These are phyloP conservation scores for Colletotrichum liaoningense DNA, from an alignment of 2,329 filamentous ascomycete species.

Conservation along the genomic window DNA sequence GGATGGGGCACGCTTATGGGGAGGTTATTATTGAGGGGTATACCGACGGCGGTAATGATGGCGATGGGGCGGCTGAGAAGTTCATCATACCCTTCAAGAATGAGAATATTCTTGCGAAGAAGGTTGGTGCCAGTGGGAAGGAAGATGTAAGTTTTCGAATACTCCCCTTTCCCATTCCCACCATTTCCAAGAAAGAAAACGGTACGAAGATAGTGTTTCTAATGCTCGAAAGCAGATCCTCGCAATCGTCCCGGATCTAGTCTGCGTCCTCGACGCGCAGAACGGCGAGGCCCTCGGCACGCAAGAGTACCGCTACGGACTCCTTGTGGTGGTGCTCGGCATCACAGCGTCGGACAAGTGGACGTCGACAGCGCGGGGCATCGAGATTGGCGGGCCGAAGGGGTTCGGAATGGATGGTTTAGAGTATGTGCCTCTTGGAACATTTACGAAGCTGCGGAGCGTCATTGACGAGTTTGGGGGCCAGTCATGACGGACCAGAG, in stretches of 20 bases:
- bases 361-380: slow-evolving; percentile 47
- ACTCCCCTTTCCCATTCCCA: too few relatives aligned
- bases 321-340: slow-evolving; percentile 62
- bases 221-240: too few relatives aligned
- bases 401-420: slow-evolving; percentile 56
- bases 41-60: background rate
- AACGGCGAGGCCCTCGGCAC: slow-evolving; percentile 67
- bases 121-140: slow-evolving; percentile 38
- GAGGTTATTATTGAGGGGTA: slow-evolving; percentile 66
- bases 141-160: too few relatives aligned
- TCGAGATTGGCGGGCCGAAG: slow-evolving; percentile 62
- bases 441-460: slow-evolving; percentile 44
- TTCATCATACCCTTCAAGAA: slow-evolving; percentile 80
- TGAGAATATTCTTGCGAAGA: slow-evolving; percentile 74
- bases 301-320: slow-evolving; percentile 66
- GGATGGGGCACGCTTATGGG: slow-evolving; percentile 69
- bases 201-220: too few relatives aligned
- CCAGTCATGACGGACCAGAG: too few relatives aligned
- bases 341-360: slow-evolving; percentile 58
- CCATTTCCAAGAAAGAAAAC: too few relatives aligned
- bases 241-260: slow-evolving; percentile 67
- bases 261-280: slow-evolving; percentile 65
- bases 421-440: slow-evolving; percentile 52
- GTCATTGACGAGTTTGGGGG: slow-evolving; percentile 62
- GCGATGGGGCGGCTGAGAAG: slow-evolving; percentile 45